Percentiles rank a stretch among this genome's conserved stretches.
Evolutionary conservation across 2,329 filamentous ascomycete genomes (phyloP).

Genomic region (Fusarium floridanum): DNA sequence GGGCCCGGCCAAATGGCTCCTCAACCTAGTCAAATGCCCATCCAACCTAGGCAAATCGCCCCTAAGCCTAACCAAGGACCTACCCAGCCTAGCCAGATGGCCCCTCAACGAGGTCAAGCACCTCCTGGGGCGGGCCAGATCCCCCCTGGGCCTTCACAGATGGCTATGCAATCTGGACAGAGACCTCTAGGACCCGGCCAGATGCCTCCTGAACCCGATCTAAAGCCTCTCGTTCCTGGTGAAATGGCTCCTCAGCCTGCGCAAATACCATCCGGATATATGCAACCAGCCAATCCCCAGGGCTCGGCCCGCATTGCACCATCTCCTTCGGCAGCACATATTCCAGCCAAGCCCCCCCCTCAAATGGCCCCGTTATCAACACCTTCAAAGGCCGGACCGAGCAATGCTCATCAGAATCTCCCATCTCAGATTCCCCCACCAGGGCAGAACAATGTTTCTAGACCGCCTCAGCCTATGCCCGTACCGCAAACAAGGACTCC

Average conservation of each 20-base stretch:
- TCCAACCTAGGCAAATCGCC: constrained; percentile 5
- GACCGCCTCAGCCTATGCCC: neutral
- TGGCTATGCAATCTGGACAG: neutral
- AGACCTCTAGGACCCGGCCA: neutral
- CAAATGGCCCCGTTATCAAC: neutral
- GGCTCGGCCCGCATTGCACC: neutral
- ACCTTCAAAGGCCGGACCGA: neutral
- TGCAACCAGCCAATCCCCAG: neutral
- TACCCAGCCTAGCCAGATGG: neutral
- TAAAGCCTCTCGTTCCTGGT: constrained; percentile 2
- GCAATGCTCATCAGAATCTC: neutral
- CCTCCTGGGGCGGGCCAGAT: constrained; percentile 1
- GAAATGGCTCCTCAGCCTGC: constrained; percentile 11
- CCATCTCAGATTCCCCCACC: neutral
- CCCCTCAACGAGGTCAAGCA: constrained; percentile 1
- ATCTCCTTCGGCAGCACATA: neutral
- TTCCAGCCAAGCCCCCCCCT: neutral
- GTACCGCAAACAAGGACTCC: neutral
- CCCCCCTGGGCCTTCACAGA: neutral
- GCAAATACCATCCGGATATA: neutral
- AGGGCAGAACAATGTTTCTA: neutral
- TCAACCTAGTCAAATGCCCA: neutral
- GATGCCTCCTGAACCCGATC: neutral
- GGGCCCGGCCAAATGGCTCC: neutral
- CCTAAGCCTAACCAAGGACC: neutral